Evolutionary conservation across 1,284 basidiomycete species (phyloP).

Genomic region (Uromyces viciae-fabae): DNA sequence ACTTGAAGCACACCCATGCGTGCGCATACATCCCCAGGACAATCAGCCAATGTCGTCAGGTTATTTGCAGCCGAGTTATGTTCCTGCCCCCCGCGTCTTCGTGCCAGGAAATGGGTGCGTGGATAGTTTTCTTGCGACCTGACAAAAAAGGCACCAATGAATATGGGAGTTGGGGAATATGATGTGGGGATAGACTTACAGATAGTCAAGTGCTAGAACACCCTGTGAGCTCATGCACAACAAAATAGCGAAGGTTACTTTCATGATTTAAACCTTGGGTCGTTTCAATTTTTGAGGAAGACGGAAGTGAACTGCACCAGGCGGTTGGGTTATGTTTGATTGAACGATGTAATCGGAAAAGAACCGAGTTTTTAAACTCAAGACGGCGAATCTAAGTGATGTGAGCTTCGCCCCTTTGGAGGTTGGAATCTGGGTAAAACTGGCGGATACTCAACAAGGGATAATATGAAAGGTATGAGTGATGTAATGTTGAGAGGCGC

Average conservation of each 20-base stretch:
- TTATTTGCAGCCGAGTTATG: not conserved
- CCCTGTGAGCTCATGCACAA: not conserved
- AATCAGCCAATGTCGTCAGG: not conserved
- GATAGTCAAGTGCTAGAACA: not conserved
- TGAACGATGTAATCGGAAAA: too few species aligned
- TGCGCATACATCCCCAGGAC: slow-evolving; percentile 31
- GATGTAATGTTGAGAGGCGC: too few species aligned
- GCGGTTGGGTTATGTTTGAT: too few species aligned
- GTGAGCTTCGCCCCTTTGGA: too few species aligned
- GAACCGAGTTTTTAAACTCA: too few species aligned
- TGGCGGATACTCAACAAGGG: too few species aligned
- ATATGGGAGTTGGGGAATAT: not conserved
- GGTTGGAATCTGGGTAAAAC: too few species aligned
- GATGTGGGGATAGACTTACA: not conserved
- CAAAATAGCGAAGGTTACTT: not conserved
- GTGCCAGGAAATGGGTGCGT: not conserved
- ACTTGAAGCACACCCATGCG: not conserved
- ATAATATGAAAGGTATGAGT: too few species aligned
- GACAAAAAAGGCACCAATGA: not conserved
- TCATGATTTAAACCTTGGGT: not conserved
- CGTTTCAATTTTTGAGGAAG: too few species aligned
- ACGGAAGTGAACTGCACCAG: too few species aligned
- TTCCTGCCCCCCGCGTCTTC: slow-evolving; percentile 10
- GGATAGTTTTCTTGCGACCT: not conserved
- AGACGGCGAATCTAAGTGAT: too few species aligned